Conservation (phyloP, 768 basidiomycete species). For the Lanmaoa pseudosensibilis region DNA sequence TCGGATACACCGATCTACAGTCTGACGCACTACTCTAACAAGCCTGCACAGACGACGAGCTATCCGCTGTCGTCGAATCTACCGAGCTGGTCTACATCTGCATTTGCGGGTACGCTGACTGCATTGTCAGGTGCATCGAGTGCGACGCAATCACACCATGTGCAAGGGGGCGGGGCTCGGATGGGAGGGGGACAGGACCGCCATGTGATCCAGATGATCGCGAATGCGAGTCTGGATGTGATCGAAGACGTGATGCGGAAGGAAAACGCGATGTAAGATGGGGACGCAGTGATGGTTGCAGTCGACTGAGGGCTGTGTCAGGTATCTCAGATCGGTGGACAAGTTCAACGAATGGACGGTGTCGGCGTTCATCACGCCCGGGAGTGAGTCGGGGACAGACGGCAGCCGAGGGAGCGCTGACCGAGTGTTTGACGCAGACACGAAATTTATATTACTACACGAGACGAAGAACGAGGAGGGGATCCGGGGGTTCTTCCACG, state of each 20-base stretch:
- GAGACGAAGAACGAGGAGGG: constrained; percentile 98
- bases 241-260: constrained; percentile 91
- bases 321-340: constrained; percentile 95
- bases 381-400: constrained; percentile 58
- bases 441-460: constrained; percentile 93
- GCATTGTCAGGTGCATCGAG: constrained; percentile 84
- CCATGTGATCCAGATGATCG: constrained; percentile 99
- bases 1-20: constrained; percentile 86
- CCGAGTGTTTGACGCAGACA: constrained; percentile 52
- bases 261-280: constrained; percentile 74
- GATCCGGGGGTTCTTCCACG: constrained; percentile 87
- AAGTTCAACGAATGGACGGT: constrained; percentile 99
- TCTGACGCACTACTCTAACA: constrained; percentile 79
- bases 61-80: constrained; percentile 80
- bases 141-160: constrained; percentile 60
- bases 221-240: constrained; percentile 92
- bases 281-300: constrained; percentile 2
- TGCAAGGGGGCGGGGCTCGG: constrained; percentile 59
- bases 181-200: constrained; percentile 83
- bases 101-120: constrained; percentile 86
- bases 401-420: background rate
- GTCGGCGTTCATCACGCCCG: constrained; percentile 93
- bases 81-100: constrained; percentile 89
- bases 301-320: constrained; percentile 36
- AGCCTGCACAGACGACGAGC: constrained; percentile 56